Evolutionary conservation across 108 stramenopile species (phyloP).

Genomic region (Epithemia pelagica): DNA sequence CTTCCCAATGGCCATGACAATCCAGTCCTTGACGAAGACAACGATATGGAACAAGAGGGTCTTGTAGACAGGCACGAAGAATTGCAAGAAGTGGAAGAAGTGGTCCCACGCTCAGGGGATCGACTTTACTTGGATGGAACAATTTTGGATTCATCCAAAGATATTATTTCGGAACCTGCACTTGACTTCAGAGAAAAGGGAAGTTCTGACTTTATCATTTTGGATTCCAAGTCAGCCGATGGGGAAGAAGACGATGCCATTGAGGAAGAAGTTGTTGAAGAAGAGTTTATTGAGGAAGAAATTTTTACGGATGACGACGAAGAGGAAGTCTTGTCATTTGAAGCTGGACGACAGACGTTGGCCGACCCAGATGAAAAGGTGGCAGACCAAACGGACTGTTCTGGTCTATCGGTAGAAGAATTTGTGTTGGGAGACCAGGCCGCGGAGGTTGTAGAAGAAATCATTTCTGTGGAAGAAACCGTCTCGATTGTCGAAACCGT

Average conservation of each 20-base stretch:
- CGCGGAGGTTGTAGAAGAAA: neutral
- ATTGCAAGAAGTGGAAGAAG: neutral
- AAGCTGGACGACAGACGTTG: neutral
- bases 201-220: neutral
- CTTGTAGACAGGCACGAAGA: neutral
- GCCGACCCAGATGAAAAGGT: too few relatives aligned
- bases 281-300: neutral
- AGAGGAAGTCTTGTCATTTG: neutral
- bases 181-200: neutral
- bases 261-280: conserved; percentile 6
- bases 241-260: conserved; percentile 1
- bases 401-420: too few relatives aligned
- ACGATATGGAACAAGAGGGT: neutral
- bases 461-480: neutral
- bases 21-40: neutral
- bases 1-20: neutral
- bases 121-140: neutral
- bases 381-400: too few relatives aligned
- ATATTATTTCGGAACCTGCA: neutral
- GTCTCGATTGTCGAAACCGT: neutral
- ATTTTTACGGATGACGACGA: neutral
- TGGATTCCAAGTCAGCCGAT: neutral
- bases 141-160: neutral
- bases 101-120: neutral
- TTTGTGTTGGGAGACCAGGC: neutral